Conservation (phyloP, 805 yeast species). For the Wickerhamomyces chambardii region DNA sequence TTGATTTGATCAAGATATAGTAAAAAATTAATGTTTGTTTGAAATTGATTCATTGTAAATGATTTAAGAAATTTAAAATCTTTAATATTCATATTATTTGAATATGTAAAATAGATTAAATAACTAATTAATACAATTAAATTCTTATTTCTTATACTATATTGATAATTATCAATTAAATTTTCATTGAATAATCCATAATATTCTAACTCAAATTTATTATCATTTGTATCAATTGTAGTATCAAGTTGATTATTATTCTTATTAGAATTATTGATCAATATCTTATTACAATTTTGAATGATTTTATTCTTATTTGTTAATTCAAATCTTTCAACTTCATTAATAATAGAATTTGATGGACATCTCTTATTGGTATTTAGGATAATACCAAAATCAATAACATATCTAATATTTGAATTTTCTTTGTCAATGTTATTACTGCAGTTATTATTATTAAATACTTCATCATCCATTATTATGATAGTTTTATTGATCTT, state of each 20-base stretch:
- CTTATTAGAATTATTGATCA: too few relatives aligned
- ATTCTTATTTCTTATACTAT: background rate
- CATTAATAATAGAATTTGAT: background rate
- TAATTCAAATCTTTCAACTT: background rate
- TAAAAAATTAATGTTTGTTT: background rate
- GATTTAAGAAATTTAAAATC: constrained; percentile 1
- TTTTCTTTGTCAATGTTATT: too few relatives aligned
- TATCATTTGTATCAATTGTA: too few relatives aligned
- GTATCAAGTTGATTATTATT: too few relatives aligned
- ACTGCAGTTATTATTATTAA: too few relatives aligned
- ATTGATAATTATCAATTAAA: background rate
- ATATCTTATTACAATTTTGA: background rate
- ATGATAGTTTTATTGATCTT: too few relatives aligned
- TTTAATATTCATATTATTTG: background rate
- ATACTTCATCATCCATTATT: too few relatives aligned
- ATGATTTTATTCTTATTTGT: background rate
- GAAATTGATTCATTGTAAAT: constrained; percentile 1
- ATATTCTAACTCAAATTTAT: background rate
- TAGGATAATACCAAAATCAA: background rate
- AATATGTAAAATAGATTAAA: background rate
- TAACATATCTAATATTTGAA: background rate
- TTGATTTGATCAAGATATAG: background rate
- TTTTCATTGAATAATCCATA: background rate
- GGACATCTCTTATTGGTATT: too few relatives aligned
- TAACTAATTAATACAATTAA: background rate